Evolutionary conservation across 345 rosid genomes (phyloP).

Genomic region (Firmiana major): DNA sequence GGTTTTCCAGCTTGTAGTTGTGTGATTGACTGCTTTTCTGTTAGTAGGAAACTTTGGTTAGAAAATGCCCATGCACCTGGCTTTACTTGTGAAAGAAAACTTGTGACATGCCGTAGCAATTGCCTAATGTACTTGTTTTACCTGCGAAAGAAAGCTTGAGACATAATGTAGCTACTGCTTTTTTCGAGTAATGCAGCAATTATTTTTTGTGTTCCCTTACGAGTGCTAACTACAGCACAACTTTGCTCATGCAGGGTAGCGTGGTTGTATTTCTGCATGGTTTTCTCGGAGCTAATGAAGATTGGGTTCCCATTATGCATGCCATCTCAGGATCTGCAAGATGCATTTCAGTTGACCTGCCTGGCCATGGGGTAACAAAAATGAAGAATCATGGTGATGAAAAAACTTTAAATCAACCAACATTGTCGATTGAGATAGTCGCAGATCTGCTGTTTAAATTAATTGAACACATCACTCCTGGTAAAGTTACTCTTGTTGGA

Average conservation of each 20-base stretch:
- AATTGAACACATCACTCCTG: conserved; percentile 50
- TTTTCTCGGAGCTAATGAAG: conserved; percentile 86
- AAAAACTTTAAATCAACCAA: conserved; percentile 25
- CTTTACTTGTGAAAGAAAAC: conserved; percentile 8
- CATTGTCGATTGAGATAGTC: conserved; percentile 56
- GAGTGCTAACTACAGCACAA: not conserved
- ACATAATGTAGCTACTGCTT: conserved; percentile 4
- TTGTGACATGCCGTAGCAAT: not conserved
- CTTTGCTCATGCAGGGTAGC: conserved; percentile 42
- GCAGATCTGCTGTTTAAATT: conserved; percentile 40
- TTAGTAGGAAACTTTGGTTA: not conserved
- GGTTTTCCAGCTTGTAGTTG: not conserved
- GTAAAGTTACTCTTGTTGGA: conserved; percentile 63
- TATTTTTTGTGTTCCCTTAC: not conserved
- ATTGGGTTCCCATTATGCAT: conserved; percentile 86
- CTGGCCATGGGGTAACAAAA: conserved; percentile 81
- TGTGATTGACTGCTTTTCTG: not conserved
- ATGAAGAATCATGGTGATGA: conserved; percentile 23
- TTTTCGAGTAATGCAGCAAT: not conserved
- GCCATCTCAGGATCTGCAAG: conserved; percentile 66
- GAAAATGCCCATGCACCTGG: not conserved
- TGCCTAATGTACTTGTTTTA: not conserved
- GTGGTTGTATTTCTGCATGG: conserved; percentile 77
- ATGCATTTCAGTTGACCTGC: conserved; percentile 86
- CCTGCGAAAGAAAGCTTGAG: not conserved